Conservation (phyloP, 1,139 yeast genomes). For the Hansenula lynferdii region DNA sequence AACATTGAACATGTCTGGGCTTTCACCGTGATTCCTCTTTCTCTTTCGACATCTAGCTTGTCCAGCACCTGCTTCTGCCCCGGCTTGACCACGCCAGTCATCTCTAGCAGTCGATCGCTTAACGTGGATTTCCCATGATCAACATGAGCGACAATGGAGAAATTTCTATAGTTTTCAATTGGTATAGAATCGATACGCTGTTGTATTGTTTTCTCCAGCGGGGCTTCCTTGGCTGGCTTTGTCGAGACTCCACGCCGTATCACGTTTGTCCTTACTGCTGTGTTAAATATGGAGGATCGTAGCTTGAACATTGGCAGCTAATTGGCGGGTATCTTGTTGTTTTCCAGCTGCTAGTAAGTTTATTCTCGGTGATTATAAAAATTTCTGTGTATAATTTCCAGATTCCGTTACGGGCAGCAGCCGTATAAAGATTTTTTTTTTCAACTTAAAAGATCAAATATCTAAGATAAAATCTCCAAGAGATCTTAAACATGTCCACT, state of each 20-base stretch:
- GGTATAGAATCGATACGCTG: slow-evolving; percentile 73
- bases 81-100: slow-evolving; percentile 83
- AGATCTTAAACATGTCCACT: not conserved
- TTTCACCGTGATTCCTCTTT: slow-evolving; percentile 93
- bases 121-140: slow-evolving; percentile 96
- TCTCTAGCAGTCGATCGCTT: slow-evolving; percentile 79
- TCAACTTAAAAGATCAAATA: not conserved
- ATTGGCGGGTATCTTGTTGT: not conserved
- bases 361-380: too few species aligned
- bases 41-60: slow-evolving; percentile 90
- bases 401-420: slow-evolving; percentile 4
- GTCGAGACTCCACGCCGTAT: slow-evolving; percentile 6
- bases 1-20: slow-evolving; percentile 97
- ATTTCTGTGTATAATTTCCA: too few species aligned
- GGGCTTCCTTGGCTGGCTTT: not conserved
- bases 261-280: not conserved
- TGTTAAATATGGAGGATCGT: not conserved
- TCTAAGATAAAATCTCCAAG: not conserved
- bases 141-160: slow-evolving; percentile 94
- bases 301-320: not conserved
- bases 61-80: slow-evolving; percentile 86
- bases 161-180: slow-evolving; percentile 76
- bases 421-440: slow-evolving; percentile 5
- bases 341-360: not conserved
- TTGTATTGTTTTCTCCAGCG: slow-evolving; percentile 19